phyloP scores from a whole-genome alignment of 495 filamentous ascomycete genomes.

The Pseudoneurospora amorphoporcata region DNA sequence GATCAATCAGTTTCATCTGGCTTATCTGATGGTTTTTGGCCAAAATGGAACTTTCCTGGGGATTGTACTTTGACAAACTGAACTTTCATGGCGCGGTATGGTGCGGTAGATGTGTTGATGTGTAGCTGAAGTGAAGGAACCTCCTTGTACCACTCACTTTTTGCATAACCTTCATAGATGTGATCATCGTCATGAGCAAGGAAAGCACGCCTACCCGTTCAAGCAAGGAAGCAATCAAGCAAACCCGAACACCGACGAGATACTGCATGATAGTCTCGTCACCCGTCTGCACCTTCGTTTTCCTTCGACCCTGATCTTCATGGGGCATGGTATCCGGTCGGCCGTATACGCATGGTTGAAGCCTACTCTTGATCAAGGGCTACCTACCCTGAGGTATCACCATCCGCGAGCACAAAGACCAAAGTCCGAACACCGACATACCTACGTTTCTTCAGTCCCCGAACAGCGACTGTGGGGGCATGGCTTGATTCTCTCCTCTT shows the following conservation, averaged over 20 bases:
- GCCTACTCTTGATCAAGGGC: too few species aligned
- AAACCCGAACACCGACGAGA: background rate
- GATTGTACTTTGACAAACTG: too few species aligned
- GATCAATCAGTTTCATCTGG: too few species aligned
- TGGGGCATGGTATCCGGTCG: background rate
- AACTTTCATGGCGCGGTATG: too few species aligned
- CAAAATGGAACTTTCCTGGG: too few species aligned
- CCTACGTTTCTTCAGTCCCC: background rate
- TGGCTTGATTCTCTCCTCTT: background rate
- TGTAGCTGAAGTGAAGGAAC: too few species aligned
- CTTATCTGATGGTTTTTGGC: too few species aligned
- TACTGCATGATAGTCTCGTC: background rate
- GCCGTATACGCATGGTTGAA: too few species aligned
- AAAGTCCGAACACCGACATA: background rate
- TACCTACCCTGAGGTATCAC: background rate
- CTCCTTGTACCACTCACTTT: background rate
- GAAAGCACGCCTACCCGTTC: background rate
- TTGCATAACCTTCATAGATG: background rate
- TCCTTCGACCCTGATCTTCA: background rate
- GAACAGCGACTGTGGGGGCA: background rate
- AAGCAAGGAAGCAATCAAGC: too few species aligned
- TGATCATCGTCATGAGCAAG: background rate
- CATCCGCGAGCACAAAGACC: background rate
- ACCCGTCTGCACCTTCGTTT: background rate
- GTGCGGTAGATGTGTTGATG: too few species aligned